Evolutionary conservation across 2,329 filamentous ascomycete species (phyloP), one percentile per base, ranked within the genome.

Genomic region (Penicillium concentricum): DNA sequence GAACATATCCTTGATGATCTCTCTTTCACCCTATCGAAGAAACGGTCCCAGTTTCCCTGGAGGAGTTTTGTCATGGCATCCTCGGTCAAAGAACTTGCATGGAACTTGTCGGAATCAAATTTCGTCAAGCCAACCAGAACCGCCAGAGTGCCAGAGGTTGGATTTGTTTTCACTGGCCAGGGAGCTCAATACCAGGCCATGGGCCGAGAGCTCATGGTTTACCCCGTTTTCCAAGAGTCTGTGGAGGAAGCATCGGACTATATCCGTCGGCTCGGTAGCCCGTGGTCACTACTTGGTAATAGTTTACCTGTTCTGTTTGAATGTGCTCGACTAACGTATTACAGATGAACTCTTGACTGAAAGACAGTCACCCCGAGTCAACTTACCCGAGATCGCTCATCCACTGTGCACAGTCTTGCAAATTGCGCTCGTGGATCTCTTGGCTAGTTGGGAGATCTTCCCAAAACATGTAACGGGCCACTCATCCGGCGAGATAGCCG

Each of bases 131-230:
- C 59, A 9, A 30, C 57, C 5, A 48, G 61, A 24, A 47, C 51
- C 2, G 42, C 50, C 10, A 28, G 30, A 35, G 26, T 47, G 9
- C 55, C 59, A 1, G 56, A 55, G 4, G 39, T 75, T 8, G 68
- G 60, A 12, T 76, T 74, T 51, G 65, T 75, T n/a, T 76, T 76
- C 53, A 75, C 73, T 3, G 74, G 74, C 0, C 74, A 76, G 49
- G 74, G 74, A 5, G 73, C 74, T 15, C 73, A 76, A 39, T 75
- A 71, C 54, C 56, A 62, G 38, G 53, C 53, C 1, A 76, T 76
- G 74, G 74, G 74, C 0, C 55, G 60, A 22, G 66, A 71, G n/a
- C 65, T 74, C 7, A 47, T 69, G 43, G 15, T 35, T 2, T 69
- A 69, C 30, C 58, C 65, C 0, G 54, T 66, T 3, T 69, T 67